Percentiles rank a stretch among this genome's conserved stretches.
Evolutionary conservation across 352 stramenopile genomes (phyloP).

Genomic region (Thalassiosira exigua): DNA sequence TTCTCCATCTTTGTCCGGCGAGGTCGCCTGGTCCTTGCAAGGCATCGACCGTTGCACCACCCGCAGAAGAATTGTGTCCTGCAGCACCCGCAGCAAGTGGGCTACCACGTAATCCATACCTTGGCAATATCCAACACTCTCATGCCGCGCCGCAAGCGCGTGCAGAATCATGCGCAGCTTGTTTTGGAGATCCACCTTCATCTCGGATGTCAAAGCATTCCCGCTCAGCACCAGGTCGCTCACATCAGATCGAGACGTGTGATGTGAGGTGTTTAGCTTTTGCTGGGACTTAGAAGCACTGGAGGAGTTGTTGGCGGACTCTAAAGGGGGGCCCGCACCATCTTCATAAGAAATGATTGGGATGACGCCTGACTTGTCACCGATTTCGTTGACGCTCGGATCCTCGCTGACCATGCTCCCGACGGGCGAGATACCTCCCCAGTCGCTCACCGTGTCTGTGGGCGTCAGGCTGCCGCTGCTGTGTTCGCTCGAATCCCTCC

Average conservation of each 20-base stretch:
- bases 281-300: constrained; percentile 22
- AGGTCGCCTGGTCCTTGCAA: neutral
- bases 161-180: constrained; percentile 82
- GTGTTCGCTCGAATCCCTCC: constrained; percentile 40
- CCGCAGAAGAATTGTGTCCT: constrained; percentile 78
- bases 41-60: constrained; percentile 60
- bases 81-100: constrained; percentile 81
- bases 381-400: constrained; percentile 10
- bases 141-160: constrained; percentile 72
- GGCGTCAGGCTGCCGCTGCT: constrained; percentile 63
- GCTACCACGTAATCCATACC: constrained; percentile 83
- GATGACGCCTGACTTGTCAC: constrained; percentile 18
- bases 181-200: constrained; percentile 80
- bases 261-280: constrained; percentile 38
- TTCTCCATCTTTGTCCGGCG: constrained; percentile 6
- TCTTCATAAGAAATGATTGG: constrained; percentile 35
- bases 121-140: constrained; percentile 83
- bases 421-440: constrained; percentile 75
- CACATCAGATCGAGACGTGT: constrained; percentile 49
- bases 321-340: neutral
- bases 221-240: constrained; percentile 77
- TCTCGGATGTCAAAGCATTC: constrained; percentile 75
- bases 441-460: constrained; percentile 84
- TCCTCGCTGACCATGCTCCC: constrained; percentile 67
- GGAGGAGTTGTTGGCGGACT: no score